Conservation (phyloP, 202 grass and related monocot species). For the Schoenoplectus tabernaemontani region DNA sequence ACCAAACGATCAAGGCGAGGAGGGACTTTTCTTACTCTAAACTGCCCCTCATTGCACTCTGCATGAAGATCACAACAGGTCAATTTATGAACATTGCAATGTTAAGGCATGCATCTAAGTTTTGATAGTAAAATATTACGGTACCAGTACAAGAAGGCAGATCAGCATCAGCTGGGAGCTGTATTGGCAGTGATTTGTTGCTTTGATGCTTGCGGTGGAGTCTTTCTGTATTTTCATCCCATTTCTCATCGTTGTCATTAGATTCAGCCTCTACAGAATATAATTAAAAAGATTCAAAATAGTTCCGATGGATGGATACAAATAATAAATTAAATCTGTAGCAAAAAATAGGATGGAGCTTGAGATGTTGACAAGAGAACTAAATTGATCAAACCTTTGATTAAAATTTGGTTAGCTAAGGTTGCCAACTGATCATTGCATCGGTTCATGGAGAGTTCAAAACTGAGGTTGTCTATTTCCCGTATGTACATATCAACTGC, state of each 20-base stretch:
- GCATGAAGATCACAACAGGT: slow-evolving; percentile 9
- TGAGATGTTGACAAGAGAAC: neutral
- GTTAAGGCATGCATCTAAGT: neutral
- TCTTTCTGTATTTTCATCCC: slow-evolving; percentile 31
- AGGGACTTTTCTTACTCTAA: slow-evolving; percentile 57
- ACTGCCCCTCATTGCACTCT: slow-evolving; percentile 71
- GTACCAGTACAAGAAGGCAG: slow-evolving; percentile 80
- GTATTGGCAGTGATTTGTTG: slow-evolving; percentile 38
- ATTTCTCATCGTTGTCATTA: slow-evolving; percentile 39
- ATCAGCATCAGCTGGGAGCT: slow-evolving; percentile 82
- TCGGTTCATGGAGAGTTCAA: slow-evolving; percentile 83
- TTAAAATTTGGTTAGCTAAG: slow-evolving; percentile 62
- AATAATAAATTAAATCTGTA: too few relatives aligned
- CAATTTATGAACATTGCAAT: neutral
- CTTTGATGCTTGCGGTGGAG: slow-evolving; percentile 41
- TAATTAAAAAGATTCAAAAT: neutral
- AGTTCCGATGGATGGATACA: neutral
- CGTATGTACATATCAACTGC: slow-evolving; percentile 76
- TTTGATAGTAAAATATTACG: slow-evolving; percentile 2
- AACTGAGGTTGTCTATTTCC: slow-evolving; percentile 83
- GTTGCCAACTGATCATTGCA: slow-evolving; percentile 57
- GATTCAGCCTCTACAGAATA: slow-evolving; percentile 43
- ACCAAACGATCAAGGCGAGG: slow-evolving; percentile 46
- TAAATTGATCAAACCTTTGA: slow-evolving; percentile 46
- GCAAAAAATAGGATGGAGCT: too few relatives aligned